These are phyloP conservation scores for Eruca vesicaria DNA, from an alignment of 441 rosid genomes.

Conservation along the genomic window DNA sequence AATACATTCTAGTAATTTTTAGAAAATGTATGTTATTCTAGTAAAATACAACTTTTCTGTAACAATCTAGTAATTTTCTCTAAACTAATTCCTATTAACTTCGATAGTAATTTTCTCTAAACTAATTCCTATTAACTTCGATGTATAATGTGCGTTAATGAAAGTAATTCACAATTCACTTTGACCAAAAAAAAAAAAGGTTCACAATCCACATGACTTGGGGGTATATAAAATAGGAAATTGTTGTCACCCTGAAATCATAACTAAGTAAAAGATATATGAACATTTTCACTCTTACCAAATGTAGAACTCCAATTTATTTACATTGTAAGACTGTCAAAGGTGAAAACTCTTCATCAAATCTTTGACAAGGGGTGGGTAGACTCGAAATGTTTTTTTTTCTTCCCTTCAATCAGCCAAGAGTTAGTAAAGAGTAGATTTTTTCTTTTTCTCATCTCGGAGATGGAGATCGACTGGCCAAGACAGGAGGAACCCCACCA, in stretches of 20 bases:
- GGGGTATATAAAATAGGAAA: not conserved
- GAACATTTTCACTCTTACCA: constrained; percentile 10
- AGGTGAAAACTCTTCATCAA: constrained; percentile 10
- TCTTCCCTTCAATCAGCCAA: not conserved
- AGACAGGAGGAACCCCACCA: constrained; percentile 25
- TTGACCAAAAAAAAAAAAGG: too few species aligned
- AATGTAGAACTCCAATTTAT: not conserved
- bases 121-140: not conserved
- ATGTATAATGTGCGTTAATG: not conserved
- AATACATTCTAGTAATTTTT: too few species aligned
- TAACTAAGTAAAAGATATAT: not conserved
- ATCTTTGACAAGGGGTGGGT: not conserved
- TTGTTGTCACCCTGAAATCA: not conserved
- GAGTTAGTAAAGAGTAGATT: not conserved
- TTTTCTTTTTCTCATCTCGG: constrained; percentile 15
- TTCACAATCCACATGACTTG: too few species aligned
- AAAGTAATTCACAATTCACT: not conserved
- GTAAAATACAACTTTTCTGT: too few species aligned
- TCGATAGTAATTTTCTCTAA: too few species aligned
- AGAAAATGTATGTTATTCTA: too few species aligned
- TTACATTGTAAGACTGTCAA: not conserved
- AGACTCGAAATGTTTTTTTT: not conserved
- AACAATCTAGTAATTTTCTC: too few species aligned
- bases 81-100: not conserved
- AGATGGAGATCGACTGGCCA: constrained; percentile 15